phyloP scores from a whole-genome alignment of 345 rosid genomes.

The Barbarea vulgaris region DNA sequence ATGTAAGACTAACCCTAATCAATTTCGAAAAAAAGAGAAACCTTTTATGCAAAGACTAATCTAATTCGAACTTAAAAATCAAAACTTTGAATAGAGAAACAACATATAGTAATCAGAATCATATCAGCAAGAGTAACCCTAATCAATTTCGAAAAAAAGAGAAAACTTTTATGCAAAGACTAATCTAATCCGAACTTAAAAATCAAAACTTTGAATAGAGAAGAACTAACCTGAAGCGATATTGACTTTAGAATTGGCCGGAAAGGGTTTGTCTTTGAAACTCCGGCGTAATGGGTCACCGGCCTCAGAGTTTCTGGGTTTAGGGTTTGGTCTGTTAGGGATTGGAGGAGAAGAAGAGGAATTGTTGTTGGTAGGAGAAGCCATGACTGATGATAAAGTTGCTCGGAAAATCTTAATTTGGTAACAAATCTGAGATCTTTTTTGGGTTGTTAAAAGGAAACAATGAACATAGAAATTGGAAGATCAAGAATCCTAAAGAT shows the following conservation, averaged over 20 bases:
- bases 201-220: not conserved
- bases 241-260: slow-evolving; percentile 45
- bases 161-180: not conserved
- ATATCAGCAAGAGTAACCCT: not conserved
- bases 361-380: slow-evolving; percentile 33
- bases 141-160: not conserved
- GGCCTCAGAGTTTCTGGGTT: slow-evolving; percentile 59
- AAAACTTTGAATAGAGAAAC: not conserved
- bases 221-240: slow-evolving; percentile 62
- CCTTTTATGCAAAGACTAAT: not conserved
- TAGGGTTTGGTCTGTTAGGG: slow-evolving; percentile 45
- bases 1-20: not conserved
- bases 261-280: slow-evolving; percentile 59
- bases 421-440: slow-evolving; percentile 23
- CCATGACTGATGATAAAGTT: slow-evolving; percentile 29
- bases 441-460: not conserved
- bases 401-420: slow-evolving; percentile 2
- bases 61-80: not conserved
- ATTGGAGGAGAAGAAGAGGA: slow-evolving; percentile 36
- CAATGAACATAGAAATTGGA: not conserved
- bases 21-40: not conserved
- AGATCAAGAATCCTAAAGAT: slow-evolving; percentile 4
- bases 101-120: not conserved
- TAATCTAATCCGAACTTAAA: not conserved
- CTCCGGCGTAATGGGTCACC: slow-evolving; percentile 71